Base-by-base conservation (phyloP, 164 flowering plant genomes). In the Dillenia turbinata region DNA sequence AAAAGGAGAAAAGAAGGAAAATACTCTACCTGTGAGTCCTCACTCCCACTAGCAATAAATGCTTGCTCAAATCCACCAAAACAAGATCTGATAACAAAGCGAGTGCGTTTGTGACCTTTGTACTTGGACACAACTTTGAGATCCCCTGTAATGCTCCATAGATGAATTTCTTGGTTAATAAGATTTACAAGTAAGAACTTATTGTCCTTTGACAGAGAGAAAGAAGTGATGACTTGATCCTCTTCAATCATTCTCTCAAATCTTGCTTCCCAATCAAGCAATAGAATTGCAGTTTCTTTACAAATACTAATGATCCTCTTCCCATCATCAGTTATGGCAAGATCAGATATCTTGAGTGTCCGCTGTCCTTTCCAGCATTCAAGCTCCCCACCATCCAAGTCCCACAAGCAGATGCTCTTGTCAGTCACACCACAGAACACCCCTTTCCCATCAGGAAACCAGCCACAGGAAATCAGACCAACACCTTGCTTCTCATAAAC, bases 41-140 rank as follows among this genome's bases (percentile, higher is more conserved):
- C 97, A 69, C 97, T 90, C 22, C 97, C 97, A 62, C 97, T 90
- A 9, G 97, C 97, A 66, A 87, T 71, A 68, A 90, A 90, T 47
- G 82, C 78, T 79, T 90, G 80, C 45, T 81, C 79, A 46, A 73
- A 69, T 53, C 97, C 97, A 64, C 97, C 97, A 76, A 90, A 85
- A 69, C 97, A 90, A 46, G 94, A 90, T 59, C 92, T 70, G 15
- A 90, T 79, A 33, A 87, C 66, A 65, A 90, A 83, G 43, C 94
- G 82, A 17, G 77, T 54, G 47, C 87, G 86, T 63, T 82, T 90
- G 70, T 83, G 90, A 70, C 97, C 97, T 75, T 77, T 82, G 76
- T 79, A 88, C 64, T 69, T 84, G 47, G 81, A 69, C 13, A 87
- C 66, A 9, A 81, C 69, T 62, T 75, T 78, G 19, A 62, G 53